Evolutionary conservation across 75 land plant species (phyloP).

Genomic region (Pinus albicaulis): DNA sequence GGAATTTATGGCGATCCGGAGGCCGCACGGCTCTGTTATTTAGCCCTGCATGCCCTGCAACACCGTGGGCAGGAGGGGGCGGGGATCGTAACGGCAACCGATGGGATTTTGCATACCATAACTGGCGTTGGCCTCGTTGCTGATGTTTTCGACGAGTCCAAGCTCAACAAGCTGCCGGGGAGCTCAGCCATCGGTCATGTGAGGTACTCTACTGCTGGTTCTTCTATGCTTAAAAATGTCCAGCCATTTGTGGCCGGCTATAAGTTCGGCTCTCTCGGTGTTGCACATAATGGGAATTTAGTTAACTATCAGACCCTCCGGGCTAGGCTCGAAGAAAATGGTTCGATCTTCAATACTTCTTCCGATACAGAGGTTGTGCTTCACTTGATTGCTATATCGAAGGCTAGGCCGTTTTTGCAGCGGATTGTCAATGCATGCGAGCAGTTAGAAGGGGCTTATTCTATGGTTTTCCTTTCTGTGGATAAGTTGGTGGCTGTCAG

Average conservation of each 20-base stretch:
- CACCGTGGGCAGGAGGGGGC: slow-evolving; percentile 53
- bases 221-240: slow-evolving; percentile 74
- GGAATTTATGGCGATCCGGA: slow-evolving; percentile 29
- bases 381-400: slow-evolving; percentile 87
- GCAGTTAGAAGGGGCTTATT: slow-evolving; percentile 86
- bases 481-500: slow-evolving; percentile 89
- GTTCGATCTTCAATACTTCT: slow-evolving; percentile 89
- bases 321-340: slow-evolving; percentile 57
- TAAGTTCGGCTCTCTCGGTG: slow-evolving; percentile 75
- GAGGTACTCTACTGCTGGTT: slow-evolving; percentile 88
- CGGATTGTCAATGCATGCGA: slow-evolving; percentile 83
- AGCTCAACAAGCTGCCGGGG: slow-evolving; percentile 62
- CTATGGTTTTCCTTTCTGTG: slow-evolving; percentile 74
- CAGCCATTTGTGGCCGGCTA: slow-evolving; percentile 95
- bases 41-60: slow-evolving; percentile 31
- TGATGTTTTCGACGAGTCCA: slow-evolving; percentile 76
- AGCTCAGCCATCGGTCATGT: slow-evolving; percentile 83
- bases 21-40: slow-evolving; percentile 30
- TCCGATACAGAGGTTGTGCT: slow-evolving; percentile 98
- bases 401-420: slow-evolving; percentile 63
- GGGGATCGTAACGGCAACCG: slow-evolving; percentile 61
- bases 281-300: slow-evolving; percentile 93
- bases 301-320: slow-evolving; percentile 72
- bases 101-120: slow-evolving; percentile 35
- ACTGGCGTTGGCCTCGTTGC: slow-evolving; percentile 87